Base-by-base conservation (phyloP, 2,329 filamentous ascomycete species). In the Teratosphaeria gauchensis region DNA sequence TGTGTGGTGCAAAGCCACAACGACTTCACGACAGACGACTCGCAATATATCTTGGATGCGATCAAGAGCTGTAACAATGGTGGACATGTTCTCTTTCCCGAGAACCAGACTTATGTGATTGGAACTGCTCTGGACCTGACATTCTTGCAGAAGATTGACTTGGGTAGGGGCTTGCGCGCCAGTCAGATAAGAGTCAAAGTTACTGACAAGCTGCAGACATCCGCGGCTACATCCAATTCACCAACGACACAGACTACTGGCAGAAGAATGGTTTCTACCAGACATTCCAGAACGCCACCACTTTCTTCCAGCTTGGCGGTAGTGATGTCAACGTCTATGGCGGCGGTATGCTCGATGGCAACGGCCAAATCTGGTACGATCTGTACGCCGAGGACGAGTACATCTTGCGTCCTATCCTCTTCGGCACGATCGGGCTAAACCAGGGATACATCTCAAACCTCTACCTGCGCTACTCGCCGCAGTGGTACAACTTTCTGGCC, bases 181-280 rank as follows among this genome's bases (percentile, higher is more conserved):
- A 3, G 30, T 32, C 28, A 53, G 9, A 19, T 42, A 2, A 11
- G 7, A 28, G 5, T 30, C 32, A 30, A 16, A 42, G n/a, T 51
- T 51, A 56, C 59, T 68, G 53, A 70, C 32, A 1, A 1, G 14
- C 1, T 21, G 5, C 59, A 82, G 81, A 83, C 62, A 80, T 84
- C 60, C 78, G 80, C 65, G 84, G 83, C 24, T 79, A 78, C 24
- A 77, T 88, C 21, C 75, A 80, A 58, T 89, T 89, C 73, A 82
- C 80, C 58, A 80, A 85, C 55, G 83, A 89, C 67, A 85, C 84
- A 1, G 79, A 83, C 63, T 89, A 88, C 72, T 89, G 86, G 86
- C 32, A 53, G 28, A 35, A 53, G 31, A 79, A 87, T 65, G 77
- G 79, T 51, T 88, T 88, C 76, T 79, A 80, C 58, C 84, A 85